A percentile compares a stretch with the other conserved stretches of the same genome.
Evolutionary conservation across 2,329 filamentous ascomycete genomes (phyloP).

Genomic region (Metarhizium anisopliae): DNA sequence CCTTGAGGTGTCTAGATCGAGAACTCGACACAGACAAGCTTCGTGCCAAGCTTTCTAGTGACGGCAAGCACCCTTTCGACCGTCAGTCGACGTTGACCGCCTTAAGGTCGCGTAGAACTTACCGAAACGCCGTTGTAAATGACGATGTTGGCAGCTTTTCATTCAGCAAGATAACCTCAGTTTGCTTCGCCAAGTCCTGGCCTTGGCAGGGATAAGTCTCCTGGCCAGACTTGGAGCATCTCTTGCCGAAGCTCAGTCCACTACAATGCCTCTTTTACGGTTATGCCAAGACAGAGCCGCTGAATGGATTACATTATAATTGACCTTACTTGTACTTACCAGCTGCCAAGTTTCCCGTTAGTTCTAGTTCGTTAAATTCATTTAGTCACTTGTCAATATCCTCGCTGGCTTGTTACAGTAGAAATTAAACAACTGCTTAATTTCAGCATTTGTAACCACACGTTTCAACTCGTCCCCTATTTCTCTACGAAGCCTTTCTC

Average conservation of each 20-base stretch:
- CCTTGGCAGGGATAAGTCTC: background rate
- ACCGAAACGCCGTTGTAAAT: slow-evolving; percentile 9
- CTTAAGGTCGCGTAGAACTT: slow-evolving; percentile 6
- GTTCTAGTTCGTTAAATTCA: no score
- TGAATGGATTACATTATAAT: no score
- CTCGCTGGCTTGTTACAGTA: no score
- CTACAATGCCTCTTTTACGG: slow-evolving; percentile 2
- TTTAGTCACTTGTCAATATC: no score
- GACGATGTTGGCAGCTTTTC: background rate
- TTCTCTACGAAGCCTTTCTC: no score
- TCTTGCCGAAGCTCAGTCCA: slow-evolving; percentile 5
- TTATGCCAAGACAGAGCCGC: no score
- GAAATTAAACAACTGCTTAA: no score
- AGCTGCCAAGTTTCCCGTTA: no score
- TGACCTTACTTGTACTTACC: no score
- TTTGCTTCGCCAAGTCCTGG: background rate
- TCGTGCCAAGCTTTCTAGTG: background rate
- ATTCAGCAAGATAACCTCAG: background rate
- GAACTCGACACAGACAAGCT: slow-evolving; percentile 3
- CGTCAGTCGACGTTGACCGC: slow-evolving; percentile 6
- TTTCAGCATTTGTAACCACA: no score
- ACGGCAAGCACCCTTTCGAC: slow-evolving; percentile 2
- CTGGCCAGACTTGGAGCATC: slow-evolving; percentile 7
- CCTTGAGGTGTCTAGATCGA: background rate
- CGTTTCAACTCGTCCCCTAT: no score